A percentile compares a stretch with the other conserved stretches of the same genome.
phyloP scores from a whole-genome alignment of 75 land plant species.

The Adiantum capillusveneris region DNA sequence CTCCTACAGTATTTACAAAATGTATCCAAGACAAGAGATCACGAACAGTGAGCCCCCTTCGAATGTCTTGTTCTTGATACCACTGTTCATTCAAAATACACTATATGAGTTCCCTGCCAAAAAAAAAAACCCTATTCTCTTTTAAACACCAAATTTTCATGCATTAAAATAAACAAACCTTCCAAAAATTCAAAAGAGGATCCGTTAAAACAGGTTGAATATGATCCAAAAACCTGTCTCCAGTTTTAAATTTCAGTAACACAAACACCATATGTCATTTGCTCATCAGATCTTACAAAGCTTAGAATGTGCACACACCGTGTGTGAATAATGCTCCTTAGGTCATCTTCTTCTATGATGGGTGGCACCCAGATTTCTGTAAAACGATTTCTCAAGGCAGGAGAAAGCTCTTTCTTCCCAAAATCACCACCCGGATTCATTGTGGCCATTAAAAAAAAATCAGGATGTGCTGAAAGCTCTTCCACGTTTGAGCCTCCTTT shows the following conservation, averaged over 20 bases:
- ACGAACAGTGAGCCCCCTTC: conserved; percentile 70
- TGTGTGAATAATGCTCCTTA: conserved; percentile 58
- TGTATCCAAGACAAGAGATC: conserved; percentile 87
- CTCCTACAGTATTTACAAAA: conserved; percentile 53
- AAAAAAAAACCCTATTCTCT: background rate
- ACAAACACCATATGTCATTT: too few relatives aligned
- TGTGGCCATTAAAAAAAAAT: conserved; percentile 84
- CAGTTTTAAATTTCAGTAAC: too few relatives aligned
- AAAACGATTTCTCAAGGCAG: conserved; percentile 91
- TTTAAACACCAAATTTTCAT: too few relatives aligned
- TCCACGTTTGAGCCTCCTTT: conserved; percentile 81
- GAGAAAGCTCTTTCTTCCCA: conserved; percentile 98
- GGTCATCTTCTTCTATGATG: conserved; percentile 55
- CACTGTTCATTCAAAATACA: conserved; percentile 40
- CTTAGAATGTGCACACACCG: too few relatives aligned
- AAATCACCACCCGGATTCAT: conserved; percentile 99
- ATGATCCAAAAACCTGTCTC: too few relatives aligned
- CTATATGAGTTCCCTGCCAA: background rate
- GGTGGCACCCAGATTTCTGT: conserved; percentile 98
- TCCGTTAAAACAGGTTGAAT: conserved; percentile 27
- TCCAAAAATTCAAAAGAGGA: conserved; percentile 69
- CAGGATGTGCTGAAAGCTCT: conserved; percentile 55
- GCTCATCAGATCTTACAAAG: too few relatives aligned
- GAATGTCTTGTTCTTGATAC: conserved; percentile 58
- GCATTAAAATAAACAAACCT: too few relatives aligned